phyloP scores from a whole-genome alignment of 305 asterid genomes.

The Solanum hybrid region DNA sequence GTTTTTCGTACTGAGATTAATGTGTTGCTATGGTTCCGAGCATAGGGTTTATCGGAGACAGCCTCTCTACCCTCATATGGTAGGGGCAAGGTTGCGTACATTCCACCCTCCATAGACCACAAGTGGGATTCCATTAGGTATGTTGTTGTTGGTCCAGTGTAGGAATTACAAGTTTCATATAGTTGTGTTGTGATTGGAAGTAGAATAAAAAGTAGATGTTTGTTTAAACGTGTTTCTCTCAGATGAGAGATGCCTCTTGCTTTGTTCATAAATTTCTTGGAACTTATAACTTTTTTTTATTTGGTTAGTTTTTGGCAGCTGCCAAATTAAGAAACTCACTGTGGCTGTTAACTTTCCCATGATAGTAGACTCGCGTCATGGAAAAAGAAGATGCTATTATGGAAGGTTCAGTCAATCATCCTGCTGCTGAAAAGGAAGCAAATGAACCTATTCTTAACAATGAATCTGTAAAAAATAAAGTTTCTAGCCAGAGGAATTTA shows the following conservation, averaged over 20 bases:
- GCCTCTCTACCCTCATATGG: neutral
- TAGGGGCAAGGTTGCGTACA: neutral
- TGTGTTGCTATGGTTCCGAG: neutral
- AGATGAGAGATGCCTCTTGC: neutral
- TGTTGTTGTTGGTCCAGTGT: neutral
- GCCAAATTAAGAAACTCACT: neutral
- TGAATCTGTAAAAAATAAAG: constrained; percentile 10
- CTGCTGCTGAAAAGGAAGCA: constrained; percentile 7
- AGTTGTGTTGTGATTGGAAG: neutral
- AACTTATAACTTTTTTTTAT: neutral
- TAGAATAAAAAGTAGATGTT: neutral
- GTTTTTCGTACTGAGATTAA: neutral
- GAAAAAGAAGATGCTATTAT: constrained; percentile 19
- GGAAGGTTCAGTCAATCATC: constrained; percentile 9
- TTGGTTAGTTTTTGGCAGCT: neutral
- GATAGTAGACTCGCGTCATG: constrained; percentile 13
- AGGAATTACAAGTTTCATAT: neutral
- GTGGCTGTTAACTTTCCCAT: neutral
- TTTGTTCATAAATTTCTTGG: neutral
- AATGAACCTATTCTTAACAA: neutral
- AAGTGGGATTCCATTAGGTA: neutral
- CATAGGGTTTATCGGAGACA: neutral
- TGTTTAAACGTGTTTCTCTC: neutral
- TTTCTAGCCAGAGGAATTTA: constrained; percentile 3
- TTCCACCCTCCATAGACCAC: neutral